These are phyloP conservation scores for Darksidea phi DNA, from an alignment of 495 filamentous ascomycete species.

Conservation along the genomic window DNA sequence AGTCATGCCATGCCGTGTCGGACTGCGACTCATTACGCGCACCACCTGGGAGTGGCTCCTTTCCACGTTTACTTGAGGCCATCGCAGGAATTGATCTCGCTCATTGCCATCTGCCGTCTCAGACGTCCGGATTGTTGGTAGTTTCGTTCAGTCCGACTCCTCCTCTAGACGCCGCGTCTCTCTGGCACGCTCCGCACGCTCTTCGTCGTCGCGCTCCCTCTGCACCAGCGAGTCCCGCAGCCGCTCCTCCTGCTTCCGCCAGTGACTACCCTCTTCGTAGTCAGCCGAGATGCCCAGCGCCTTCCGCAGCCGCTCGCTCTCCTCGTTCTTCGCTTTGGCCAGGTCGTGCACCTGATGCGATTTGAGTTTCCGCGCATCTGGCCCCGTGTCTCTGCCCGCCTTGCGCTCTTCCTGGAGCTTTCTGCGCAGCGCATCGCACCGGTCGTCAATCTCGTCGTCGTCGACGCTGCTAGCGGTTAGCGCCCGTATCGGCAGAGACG, in stretches of 20 bases:
- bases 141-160: too few relatives aligned
- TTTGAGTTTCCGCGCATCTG: constrained; percentile 63
- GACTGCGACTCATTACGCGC: too few relatives aligned
- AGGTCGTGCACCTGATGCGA: constrained; percentile 93
- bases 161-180: neutral
- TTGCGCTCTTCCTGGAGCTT: constrained; percentile 61
- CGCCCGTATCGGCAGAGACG: too few relatives aligned
- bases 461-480: constrained; percentile 52
- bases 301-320: constrained; percentile 84
- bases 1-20: too few relatives aligned
- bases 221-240: constrained; percentile 56
- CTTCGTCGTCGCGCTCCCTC: constrained; percentile 13
- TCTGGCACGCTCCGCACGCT: neutral
- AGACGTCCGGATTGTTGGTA: too few relatives aligned
- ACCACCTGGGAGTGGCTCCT: too few relatives aligned
- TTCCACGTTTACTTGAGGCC: too few relatives aligned
- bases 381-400: constrained; percentile 39
- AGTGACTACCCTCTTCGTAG: constrained; percentile 81
- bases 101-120: too few relatives aligned
- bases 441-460: constrained; percentile 76
- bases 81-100: too few relatives aligned
- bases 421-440: constrained; percentile 61
- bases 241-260: constrained; percentile 71
- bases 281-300: constrained; percentile 86
- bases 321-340: constrained; percentile 92